Evolutionary conservation across 2,329 filamentous ascomycete genomes (phyloP), one percentile per base, ranked within the genome.

Genomic region (Arthrobotrys entomopaga): DNA sequence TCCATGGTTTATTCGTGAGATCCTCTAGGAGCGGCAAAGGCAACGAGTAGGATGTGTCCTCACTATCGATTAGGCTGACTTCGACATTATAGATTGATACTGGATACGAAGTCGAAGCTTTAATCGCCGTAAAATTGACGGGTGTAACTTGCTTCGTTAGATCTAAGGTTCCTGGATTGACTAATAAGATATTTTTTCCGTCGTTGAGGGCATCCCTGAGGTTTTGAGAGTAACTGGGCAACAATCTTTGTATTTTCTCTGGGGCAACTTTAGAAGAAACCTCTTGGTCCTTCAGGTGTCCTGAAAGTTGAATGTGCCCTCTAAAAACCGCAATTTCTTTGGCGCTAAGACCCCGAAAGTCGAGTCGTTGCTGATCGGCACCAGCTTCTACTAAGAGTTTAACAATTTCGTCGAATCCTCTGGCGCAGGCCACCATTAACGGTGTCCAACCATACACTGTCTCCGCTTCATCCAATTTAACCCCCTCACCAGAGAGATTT

Each of bases 391-490:
- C 86, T 4, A 99, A 84, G 24, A 95, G 84, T 79, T 92, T 86
- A 0, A 91, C 91, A 43, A 97, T 87, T 0, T 86, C 82, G 13
- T 92, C 81, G 77, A 92, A 90, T 0, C 94, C 93, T 79, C 98
- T 93, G 2, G 98, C 94, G 63, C 91, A 91, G 10, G 94, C 92
- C 76, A 97, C 90, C 40, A 78, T 77, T 20, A 98, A 84, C 13
- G 95, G 92, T 0, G 94, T 97, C 94, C 95, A 99, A 2, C 90
- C 88, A 80, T 96, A 98, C 0, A 90, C 90, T 63, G 90, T 91
- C 80, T 99, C 95, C 0, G 86, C 83, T 38, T 95, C 82, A 78
- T 89, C 42, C 13, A 46, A 13, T 13, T 46, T 46, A n/a, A n/a
- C n/a, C 79, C 89, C 91, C 77, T 94, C 91, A 53, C 87, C 84